Conservation (phyloP, 345 rosid genomes). For the Laguncularia racemosa region DNA sequence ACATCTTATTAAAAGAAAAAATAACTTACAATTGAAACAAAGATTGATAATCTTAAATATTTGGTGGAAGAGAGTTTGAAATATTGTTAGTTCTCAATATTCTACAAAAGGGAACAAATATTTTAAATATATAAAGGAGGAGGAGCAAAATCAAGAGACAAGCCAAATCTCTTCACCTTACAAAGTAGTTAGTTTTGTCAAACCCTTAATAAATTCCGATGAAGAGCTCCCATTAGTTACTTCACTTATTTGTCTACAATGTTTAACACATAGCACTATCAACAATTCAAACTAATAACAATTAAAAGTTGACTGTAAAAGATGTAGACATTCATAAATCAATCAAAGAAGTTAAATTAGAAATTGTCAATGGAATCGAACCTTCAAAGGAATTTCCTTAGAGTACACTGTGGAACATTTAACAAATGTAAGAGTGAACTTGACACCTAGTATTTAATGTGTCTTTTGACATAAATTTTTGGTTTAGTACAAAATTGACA, state of each 20-base stretch:
- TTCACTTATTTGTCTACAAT: conserved; percentile 30
- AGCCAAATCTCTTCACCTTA: conserved; percentile 14
- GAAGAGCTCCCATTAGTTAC: conserved; percentile 30
- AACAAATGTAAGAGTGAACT: too few relatives aligned
- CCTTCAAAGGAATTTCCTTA: conserved; percentile 34
- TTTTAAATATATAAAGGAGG: neutral
- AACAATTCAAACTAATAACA: neutral
- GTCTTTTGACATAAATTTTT: too few relatives aligned
- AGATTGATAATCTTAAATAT: conserved; percentile 24
- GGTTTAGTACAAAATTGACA: too few relatives aligned
- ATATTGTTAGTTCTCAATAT: conserved; percentile 28
- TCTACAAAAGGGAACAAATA: conserved; percentile 11
- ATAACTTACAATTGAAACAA: conserved; percentile 12
- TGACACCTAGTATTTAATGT: too few relatives aligned
- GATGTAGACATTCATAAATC: conserved; percentile 24
- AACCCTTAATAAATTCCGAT: conserved; percentile 25
- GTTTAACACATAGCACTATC: neutral
- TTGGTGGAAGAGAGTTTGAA: conserved; percentile 32
- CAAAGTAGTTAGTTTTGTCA: conserved; percentile 31
- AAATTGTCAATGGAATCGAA: conserved; percentile 32
- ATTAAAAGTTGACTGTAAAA: neutral
- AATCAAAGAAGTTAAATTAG: conserved; percentile 16
- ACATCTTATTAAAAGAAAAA: neutral
- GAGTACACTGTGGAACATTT: neutral
- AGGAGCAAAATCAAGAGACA: neutral